phyloP scores from a whole-genome alignment of 805 yeast genomes.

The Huiozyma naganishii region DNA sequence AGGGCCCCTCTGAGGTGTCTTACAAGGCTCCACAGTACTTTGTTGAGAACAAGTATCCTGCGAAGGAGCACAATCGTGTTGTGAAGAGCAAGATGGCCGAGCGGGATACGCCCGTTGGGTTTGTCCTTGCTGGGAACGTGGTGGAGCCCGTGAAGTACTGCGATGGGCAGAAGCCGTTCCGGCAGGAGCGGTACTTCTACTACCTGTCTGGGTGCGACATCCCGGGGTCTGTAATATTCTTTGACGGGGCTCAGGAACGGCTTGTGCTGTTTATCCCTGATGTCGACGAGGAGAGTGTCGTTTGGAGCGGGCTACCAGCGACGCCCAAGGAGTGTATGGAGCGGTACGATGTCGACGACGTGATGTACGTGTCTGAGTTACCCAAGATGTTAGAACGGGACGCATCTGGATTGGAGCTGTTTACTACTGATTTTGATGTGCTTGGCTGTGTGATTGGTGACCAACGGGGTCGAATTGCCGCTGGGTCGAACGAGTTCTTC shows the following conservation, averaged over 20 bases:
- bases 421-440: conserved; percentile 48
- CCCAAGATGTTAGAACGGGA: conserved; percentile 23
- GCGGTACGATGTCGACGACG: conserved; percentile 74
- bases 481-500: conserved; percentile 40
- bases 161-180: conserved; percentile 66
- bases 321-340: conserved; percentile 50
- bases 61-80: conserved; percentile 59
- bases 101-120: conserved; percentile 29
- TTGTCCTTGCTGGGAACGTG: conserved; percentile 54
- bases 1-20: too few species aligned
- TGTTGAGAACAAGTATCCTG: conserved; percentile 55
- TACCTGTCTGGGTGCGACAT: conserved; percentile 76
- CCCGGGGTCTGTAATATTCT: conserved; percentile 66
- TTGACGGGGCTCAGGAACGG: conserved; percentile 39
- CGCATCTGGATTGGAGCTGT: conserved; percentile 21
- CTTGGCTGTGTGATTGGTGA: conserved; percentile 22
- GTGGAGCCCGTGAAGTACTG: conserved; percentile 56
- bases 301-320: conserved; percentile 93
- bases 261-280: conserved; percentile 72
- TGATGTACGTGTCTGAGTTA: conserved; percentile 49
- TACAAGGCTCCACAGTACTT: conserved; percentile 10
- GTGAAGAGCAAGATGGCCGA: conserved; percentile 35
- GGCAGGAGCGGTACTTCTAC: conserved; percentile 87
- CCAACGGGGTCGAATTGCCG: conserved; percentile 21
- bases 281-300: conserved; percentile 76